Conservation (phyloP, 2,329 filamentous ascomycete genomes). For the Monilinia aucupariae region DNA sequence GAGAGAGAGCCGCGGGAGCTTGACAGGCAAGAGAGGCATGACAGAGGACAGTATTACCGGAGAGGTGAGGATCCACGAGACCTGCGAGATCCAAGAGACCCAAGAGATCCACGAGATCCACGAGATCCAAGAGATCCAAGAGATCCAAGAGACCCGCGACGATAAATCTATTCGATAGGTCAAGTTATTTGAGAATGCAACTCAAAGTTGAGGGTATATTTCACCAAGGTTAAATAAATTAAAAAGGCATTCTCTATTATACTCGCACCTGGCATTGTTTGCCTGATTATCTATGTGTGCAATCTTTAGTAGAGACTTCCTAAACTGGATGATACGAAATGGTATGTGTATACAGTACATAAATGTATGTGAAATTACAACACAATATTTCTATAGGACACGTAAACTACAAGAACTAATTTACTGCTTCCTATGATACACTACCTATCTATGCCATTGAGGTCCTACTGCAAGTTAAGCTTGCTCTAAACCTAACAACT, state of each 20-base stretch:
- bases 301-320: not conserved
- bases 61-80: slow-evolving; percentile 3
- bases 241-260: not conserved
- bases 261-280: not conserved
- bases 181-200: not conserved
- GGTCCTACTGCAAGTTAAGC: too few species aligned
- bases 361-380: not conserved
- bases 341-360: not conserved
- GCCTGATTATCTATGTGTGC: not conserved
- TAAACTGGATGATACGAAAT: not conserved
- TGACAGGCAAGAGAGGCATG: slow-evolving; percentile 4
- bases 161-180: not conserved
- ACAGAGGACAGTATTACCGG: slow-evolving; percentile 8
- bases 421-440: too few species aligned
- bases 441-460: too few species aligned
- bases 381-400: too few species aligned
- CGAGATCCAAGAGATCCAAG: not conserved
- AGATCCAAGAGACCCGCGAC: not conserved
- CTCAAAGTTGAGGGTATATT: not conserved
- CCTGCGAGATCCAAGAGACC: too few species aligned
- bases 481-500: too few species aligned
- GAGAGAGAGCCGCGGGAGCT: slow-evolving; percentile 9
- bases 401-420: too few species aligned
- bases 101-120: not conserved
- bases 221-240: not conserved